phyloP scores from a whole-genome alignment of 2,329 filamentous ascomycete genomes.

The Beauveria sp. region DNA sequence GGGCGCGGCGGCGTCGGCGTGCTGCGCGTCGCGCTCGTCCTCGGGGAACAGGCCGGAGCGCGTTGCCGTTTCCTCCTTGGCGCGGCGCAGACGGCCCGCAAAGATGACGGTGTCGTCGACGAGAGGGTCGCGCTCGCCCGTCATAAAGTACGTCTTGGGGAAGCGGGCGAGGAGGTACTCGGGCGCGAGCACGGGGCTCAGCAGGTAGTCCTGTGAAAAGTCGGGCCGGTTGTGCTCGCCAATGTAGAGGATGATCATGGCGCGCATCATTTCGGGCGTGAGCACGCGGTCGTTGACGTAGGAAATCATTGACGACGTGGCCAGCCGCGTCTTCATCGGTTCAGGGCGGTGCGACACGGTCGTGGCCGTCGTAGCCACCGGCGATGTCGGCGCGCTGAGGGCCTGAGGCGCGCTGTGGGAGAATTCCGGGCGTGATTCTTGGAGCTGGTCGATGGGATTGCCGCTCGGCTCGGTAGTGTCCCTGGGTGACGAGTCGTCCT shows the following conservation, averaged over 20 bases:
- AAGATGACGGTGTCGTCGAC: constrained; percentile 98
- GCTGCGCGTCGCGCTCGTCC: constrained; percentile 9
- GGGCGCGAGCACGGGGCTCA: constrained; percentile 84
- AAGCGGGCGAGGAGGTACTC: constrained; percentile 78
- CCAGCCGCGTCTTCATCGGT: constrained; percentile 73
- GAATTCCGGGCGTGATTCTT: constrained; percentile 39
- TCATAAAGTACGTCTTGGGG: constrained; percentile 89
- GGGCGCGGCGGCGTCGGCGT: constrained; percentile 30
- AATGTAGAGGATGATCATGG: constrained; percentile 97
- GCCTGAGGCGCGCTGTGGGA: constrained; percentile 38
- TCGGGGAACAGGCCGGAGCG: constrained; percentile 12
- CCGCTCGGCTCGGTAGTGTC: constrained; percentile 14
- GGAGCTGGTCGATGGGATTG: constrained; percentile 13
- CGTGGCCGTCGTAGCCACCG: constrained; percentile 16
- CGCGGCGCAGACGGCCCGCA: constrained; percentile 76
- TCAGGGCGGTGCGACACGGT: constrained; percentile 44
- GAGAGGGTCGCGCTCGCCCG: constrained; percentile 87
- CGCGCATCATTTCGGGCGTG: constrained; percentile 96
- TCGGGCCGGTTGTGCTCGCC: constrained; percentile 89
- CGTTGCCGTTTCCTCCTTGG: constrained; percentile 52
- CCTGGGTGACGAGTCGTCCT: constrained; percentile 41
- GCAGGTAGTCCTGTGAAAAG: constrained; percentile 82
- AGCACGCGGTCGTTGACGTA: constrained; percentile 96
- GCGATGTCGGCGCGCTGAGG: constrained; percentile 18
- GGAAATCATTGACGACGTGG: constrained; percentile 93